A percentile compares a stretch with the other conserved stretches of the same genome.
These are phyloP conservation scores for Fraxinus platypoda DNA, from an alignment of 305 asterid genomes.

Conservation along the genomic window DNA sequence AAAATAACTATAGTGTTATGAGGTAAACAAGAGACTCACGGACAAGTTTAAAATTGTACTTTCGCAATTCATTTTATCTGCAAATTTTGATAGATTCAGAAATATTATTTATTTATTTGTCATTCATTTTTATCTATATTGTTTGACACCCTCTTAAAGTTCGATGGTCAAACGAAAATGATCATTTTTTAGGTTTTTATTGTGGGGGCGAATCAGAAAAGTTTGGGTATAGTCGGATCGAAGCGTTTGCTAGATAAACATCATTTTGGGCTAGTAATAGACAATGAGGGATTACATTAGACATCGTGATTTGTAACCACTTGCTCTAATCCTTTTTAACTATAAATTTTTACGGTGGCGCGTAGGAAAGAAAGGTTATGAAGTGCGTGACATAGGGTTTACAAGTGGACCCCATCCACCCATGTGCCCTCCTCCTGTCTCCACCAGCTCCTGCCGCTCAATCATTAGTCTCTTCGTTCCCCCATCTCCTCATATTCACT, in stretches of 20 bases:
- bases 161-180: too few species aligned
- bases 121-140: too few species aligned
- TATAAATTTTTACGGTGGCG: not conserved
- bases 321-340: not conserved
- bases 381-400: not conserved
- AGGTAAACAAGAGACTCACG: not conserved
- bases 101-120: too few species aligned
- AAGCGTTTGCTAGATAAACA: too few species aligned
- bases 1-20: too few species aligned
- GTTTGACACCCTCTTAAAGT: too few species aligned
- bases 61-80: too few species aligned
- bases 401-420: slow-evolving; percentile 58
- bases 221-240: not conserved
- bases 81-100: too few species aligned
- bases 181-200: too few species aligned
- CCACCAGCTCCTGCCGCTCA: slow-evolving; percentile 93
- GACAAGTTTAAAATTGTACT: too few species aligned
- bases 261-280: not conserved
- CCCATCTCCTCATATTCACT: not conserved
- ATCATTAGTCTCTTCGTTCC: slow-evolving; percentile 46
- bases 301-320: too few species aligned
- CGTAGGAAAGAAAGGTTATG: not conserved
- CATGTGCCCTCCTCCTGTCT: slow-evolving; percentile 97
- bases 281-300: too few species aligned
- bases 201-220: not conserved